Conservation (phyloP, 768 basidiomycete species). For the Xanthoconium purpureum region DNA sequence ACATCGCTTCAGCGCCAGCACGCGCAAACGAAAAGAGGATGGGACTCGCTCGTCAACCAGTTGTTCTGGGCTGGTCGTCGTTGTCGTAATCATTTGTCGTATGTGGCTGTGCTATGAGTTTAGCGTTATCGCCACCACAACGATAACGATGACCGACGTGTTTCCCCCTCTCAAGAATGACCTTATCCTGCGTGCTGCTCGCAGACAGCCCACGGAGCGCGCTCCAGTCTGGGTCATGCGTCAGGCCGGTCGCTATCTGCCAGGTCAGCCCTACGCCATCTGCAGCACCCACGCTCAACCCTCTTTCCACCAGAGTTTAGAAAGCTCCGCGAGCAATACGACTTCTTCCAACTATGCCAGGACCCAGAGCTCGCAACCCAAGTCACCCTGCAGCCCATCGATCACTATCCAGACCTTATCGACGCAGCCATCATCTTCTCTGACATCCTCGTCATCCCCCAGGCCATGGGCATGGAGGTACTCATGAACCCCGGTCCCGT, state of each 20-base stretch:
- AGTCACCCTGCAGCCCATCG: constrained; percentile 92
- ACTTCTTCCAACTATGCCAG: constrained; percentile 94
- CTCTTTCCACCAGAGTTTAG: constrained; percentile 67
- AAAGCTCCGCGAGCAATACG: constrained; percentile 77
- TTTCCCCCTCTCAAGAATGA: constrained; percentile 86
- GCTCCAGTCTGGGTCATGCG: constrained; percentile 99
- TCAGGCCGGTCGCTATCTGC: constrained; percentile 93
- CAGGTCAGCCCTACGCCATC: constrained; percentile 51
- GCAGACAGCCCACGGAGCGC: constrained; percentile 84
- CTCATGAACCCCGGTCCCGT: constrained; percentile 90
- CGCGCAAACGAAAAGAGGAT: background rate
- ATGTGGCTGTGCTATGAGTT: constrained; percentile 14
- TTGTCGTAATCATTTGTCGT: constrained; percentile 33
- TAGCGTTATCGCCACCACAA: background rate
- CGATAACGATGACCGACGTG: constrained; percentile 31
- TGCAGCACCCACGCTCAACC: background rate
- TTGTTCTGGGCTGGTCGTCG: constrained; percentile 54
- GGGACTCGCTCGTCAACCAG: constrained; percentile 61
- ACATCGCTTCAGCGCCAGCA: background rate
- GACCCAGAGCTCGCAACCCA: constrained; percentile 86
- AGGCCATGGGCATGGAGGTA: constrained; percentile 95
- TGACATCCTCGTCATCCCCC: constrained; percentile 96
- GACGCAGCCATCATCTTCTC: constrained; percentile 98
- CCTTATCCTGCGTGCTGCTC: constrained; percentile 81
- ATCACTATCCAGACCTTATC: constrained; percentile 78